Evolutionary conservation across 768 basidiomycete genomes (phyloP).

Genomic region (Arthromyces matolae): DNA sequence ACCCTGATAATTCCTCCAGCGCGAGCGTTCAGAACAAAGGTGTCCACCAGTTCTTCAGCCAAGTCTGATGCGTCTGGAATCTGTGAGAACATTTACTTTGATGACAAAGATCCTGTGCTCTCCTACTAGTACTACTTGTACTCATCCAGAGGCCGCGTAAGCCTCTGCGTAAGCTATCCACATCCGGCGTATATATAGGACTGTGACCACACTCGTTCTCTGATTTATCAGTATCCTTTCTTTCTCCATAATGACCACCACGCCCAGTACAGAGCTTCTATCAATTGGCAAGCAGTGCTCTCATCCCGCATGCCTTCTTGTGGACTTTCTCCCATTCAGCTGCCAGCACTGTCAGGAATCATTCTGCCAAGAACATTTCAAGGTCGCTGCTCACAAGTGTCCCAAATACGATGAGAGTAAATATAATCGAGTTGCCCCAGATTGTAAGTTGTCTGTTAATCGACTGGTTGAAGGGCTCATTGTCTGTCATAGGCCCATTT

Average conservation of each 20-base stretch:
- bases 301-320: slow-evolving; percentile 56
- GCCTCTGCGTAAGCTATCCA: no score
- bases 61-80: no score
- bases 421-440: slow-evolving; percentile 72
- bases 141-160: no score
- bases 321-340: slow-evolving; percentile 86
- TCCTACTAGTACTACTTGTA: no score
- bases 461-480: not conserved
- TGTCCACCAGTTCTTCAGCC: no score
- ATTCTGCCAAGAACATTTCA: slow-evolving; percentile 81
- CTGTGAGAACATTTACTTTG: no score
- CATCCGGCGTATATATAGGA: no score
- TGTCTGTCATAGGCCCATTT: slow-evolving; percentile 53
- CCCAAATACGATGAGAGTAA: slow-evolving; percentile 66
- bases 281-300: slow-evolving; percentile 71
- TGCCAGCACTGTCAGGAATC: slow-evolving; percentile 72
- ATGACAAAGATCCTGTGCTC: no score
- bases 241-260: no score
- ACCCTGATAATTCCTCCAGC: no score
- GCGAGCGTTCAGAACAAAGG: no score
- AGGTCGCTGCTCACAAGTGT: slow-evolving; percentile 64
- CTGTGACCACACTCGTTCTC: slow-evolving; percentile 6
- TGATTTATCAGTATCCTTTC: no score
- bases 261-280: slow-evolving; percentile 56
- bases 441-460: slow-evolving; percentile 44